A percentile compares a stretch with the other conserved stretches of the same genome.
These are phyloP conservation scores for Mucor sp. DNA, from an alignment of 371 early-diverging fungal genomes.

Conservation along the genomic window DNA sequence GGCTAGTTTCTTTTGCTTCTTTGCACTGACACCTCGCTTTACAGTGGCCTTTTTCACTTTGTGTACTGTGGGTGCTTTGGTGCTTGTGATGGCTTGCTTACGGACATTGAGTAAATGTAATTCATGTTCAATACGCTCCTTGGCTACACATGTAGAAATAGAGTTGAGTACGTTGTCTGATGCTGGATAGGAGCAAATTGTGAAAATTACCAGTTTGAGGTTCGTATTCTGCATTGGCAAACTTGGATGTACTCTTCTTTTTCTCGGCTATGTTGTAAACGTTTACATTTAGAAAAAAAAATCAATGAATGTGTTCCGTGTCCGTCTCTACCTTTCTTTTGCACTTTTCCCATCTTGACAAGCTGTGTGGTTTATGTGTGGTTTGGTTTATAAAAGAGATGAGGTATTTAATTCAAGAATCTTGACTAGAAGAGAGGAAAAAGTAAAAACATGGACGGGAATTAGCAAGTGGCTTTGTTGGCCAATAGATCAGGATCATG, in stretches of 20 bases:
- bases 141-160: conserved; percentile 11
- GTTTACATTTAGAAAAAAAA: neutral
- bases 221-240: conserved; percentile 10
- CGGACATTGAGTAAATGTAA: conserved; percentile 25
- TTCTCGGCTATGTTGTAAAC: neutral
- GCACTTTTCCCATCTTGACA: conserved; percentile 14
- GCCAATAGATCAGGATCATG: neutral
- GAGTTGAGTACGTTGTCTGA: neutral
- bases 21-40: conserved; percentile 20
- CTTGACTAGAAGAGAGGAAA: neutral
- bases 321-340: conserved; percentile 10
- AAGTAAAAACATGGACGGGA: neutral
- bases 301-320: neutral
- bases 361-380: neutral
- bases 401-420: neutral
- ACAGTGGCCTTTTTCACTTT: conserved; percentile 27
- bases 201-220: conserved; percentile 13
- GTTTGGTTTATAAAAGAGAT: neutral
- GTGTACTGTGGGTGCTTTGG: conserved; percentile 12
- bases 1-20: conserved; percentile 32
- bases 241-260: conserved; percentile 4
- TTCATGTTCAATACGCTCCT: conserved; percentile 30
- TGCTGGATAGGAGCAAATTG: neutral
- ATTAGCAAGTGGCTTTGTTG: neutral
- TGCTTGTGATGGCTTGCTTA: conserved; percentile 19